A percentile compares a stretch with the other conserved stretches of the same genome.
phyloP scores from a whole-genome alignment of 306 rosid species.

The Comarum palustre region DNA sequence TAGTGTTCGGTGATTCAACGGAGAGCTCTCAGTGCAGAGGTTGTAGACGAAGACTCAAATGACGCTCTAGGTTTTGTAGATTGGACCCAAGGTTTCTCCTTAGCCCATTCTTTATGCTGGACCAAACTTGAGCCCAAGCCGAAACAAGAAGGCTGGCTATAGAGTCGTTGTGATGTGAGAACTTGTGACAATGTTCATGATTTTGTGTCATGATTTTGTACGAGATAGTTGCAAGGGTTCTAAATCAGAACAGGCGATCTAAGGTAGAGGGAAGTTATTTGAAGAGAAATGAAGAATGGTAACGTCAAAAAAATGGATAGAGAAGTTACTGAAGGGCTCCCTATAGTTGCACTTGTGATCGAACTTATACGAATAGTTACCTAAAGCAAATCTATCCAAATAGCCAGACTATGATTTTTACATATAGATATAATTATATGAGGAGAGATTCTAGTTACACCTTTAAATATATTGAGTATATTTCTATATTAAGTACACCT shows the following conservation, averaged over 20 bases:
- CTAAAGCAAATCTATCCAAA: no score
- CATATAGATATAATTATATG: no score
- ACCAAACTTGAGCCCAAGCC: not conserved
- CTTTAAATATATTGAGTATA: no score
- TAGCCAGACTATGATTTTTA: no score
- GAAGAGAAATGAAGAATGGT: not conserved
- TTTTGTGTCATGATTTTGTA: no score
- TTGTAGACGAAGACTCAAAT: not conserved
- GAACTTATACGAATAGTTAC: no score
- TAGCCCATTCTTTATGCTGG: not conserved
- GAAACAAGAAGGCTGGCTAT: not conserved
- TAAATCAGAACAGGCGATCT: no score
- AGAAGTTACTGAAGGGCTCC: not conserved
- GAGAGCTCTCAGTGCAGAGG: constrained; percentile 1
- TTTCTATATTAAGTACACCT: no score
- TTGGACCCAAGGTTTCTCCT: not conserved
- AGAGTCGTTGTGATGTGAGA: not conserved
- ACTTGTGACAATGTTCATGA: no score
- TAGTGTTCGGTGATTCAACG: not conserved
- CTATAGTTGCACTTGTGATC: no score
- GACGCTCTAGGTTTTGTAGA: constrained; percentile 14
- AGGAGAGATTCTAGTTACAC: no score
- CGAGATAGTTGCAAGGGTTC: no score
- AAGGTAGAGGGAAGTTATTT: not conserved
- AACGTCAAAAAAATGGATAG: not conserved